These are phyloP conservation scores for Aspergillus floridensis DNA, from an alignment of 2,329 filamentous ascomycete species.

Conservation along the genomic window DNA sequence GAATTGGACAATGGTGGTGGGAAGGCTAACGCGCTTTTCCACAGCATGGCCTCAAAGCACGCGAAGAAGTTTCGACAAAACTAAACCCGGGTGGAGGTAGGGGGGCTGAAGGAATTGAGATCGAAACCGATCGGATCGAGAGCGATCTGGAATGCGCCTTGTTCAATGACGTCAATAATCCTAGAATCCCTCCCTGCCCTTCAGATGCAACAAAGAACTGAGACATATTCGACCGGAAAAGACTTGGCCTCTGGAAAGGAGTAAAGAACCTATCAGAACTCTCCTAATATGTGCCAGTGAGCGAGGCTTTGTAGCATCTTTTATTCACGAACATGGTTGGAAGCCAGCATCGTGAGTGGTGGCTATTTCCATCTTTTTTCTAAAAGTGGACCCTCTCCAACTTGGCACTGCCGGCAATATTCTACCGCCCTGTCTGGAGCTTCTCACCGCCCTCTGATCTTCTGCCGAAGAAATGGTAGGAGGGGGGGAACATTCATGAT, in stretches of 20 bases:
- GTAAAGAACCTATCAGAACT: too few species aligned
- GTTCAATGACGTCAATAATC: constrained; percentile 1
- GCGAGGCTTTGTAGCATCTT: too few species aligned
- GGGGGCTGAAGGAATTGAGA: neutral
- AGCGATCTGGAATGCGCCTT: constrained; percentile 1
- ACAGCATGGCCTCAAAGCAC: neutral
- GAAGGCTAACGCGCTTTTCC: neutral
- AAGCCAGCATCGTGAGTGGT: too few species aligned
- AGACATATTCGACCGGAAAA: neutral
- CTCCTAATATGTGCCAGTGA: too few species aligned
- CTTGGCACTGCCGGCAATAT: neutral
- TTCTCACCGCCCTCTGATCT: neutral
- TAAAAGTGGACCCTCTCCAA: neutral
- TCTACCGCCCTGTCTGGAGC: neutral
- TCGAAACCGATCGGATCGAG: constrained; percentile 3
- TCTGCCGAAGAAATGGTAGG: neutral
- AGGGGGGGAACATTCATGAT: too few species aligned
- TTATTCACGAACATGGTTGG: too few species aligned
- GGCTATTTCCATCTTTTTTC: too few species aligned
- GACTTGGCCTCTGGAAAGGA: too few species aligned
- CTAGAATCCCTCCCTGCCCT: neutral
- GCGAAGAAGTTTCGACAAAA: neutral
- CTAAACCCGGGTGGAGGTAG: neutral
- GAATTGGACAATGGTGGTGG: neutral
- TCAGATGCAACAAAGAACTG: neutral